Base-by-base conservation (phyloP, 1,284 basidiomycete genomes). In the Ceratobasidium sp. region DNA sequence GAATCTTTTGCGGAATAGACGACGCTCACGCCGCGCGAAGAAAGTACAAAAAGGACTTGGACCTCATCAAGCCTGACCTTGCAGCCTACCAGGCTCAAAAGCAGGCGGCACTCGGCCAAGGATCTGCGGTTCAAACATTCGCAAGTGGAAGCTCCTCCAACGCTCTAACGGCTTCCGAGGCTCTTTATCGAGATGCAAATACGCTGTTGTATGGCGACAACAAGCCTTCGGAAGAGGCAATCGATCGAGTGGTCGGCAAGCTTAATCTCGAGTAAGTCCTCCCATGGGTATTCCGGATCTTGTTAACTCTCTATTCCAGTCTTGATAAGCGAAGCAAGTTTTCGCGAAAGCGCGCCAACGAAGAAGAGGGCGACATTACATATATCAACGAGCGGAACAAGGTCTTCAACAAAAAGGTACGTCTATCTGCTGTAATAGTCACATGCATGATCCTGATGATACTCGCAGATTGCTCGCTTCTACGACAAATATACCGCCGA, bases 381-480 rank as follows among this genome's bases (percentile, higher is more conserved):
- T 99, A 99, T 78, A 99, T 99, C 87, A 99, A 99, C 84, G 94
- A 98, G 78, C 89, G 91, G 78, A 99, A 99, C 82, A 90, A 93
- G 75, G 93, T 96, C 64, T 99, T 98, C 85, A 99, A 98, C 87
- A 96, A 96, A 82, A 99, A 98, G 89, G 92, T 90, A 34, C n/a
- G 80, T 70, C 32, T 27, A 57, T 34, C n/a, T 43, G 6, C 8
- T 20, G 6, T 67, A 45, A 4, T 49, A 22, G 17, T 52, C 42
- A 42, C 57, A 13, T 38, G 52, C 34, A 20, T 38, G 12, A n/a
- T 35, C 49, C 17, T 17, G 27, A 49, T 65, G 15, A 67, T 29
- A 68, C 42, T 64, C 50, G 42, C 75, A 93, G 92, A 94, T 98
- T 81, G 90, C 92, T 22, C 87, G 96, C 71, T 99, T 95, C 82